A percentile compares a stretch with the other conserved stretches of the same genome.
Evolutionary conservation across 2,329 filamentous ascomycete genomes (phyloP).

Genomic region (Drechslerella coelobrocha): DNA sequence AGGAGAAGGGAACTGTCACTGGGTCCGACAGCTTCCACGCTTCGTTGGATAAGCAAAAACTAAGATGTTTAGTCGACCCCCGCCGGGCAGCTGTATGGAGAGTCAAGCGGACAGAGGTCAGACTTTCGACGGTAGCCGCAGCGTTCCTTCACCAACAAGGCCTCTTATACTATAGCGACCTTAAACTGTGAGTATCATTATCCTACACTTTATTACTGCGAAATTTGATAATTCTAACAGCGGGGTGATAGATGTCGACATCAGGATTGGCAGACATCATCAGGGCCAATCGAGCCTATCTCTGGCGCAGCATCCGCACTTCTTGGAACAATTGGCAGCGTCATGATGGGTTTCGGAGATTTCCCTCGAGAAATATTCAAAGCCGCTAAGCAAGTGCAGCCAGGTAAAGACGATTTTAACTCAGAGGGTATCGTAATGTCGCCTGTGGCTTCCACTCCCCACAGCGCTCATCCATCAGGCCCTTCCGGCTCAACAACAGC

Average conservation of each 20-base stretch:
- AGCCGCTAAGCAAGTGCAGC: constrained; percentile 57
- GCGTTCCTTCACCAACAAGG: constrained; percentile 69
- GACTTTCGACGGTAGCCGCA: constrained; percentile 75
- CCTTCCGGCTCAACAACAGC: constrained; percentile 14
- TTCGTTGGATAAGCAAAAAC: constrained; percentile 60
- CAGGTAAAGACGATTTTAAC: constrained; percentile 31
- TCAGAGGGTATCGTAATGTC: constrained; percentile 8
- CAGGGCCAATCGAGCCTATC: constrained; percentile 79
- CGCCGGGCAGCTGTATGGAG: constrained; percentile 76
- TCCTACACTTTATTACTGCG: no score
- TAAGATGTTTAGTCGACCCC: constrained; percentile 74
- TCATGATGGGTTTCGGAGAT: constrained; percentile 83
- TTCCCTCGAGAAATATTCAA: constrained; percentile 65
- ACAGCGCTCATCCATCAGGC: constrained; percentile 9
- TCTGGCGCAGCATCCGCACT: constrained; percentile 78
- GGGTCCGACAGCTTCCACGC: constrained; percentile 74
- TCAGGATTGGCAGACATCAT: constrained; percentile 75
- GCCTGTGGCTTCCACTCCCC: constrained; percentile 1
- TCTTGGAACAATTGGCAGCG: constrained; percentile 79
- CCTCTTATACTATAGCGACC: constrained; percentile 70
- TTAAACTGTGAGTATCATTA: constrained; percentile 73
- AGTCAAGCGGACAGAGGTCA: constrained; percentile 70
- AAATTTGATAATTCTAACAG: constrained; percentile 1
- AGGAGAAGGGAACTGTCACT: constrained; percentile 69
- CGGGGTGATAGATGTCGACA: constrained; percentile 41